These are phyloP conservation scores for Juglanconis sp. DNA, from an alignment of 2,329 filamentous ascomycete genomes.

Conservation along the genomic window DNA sequence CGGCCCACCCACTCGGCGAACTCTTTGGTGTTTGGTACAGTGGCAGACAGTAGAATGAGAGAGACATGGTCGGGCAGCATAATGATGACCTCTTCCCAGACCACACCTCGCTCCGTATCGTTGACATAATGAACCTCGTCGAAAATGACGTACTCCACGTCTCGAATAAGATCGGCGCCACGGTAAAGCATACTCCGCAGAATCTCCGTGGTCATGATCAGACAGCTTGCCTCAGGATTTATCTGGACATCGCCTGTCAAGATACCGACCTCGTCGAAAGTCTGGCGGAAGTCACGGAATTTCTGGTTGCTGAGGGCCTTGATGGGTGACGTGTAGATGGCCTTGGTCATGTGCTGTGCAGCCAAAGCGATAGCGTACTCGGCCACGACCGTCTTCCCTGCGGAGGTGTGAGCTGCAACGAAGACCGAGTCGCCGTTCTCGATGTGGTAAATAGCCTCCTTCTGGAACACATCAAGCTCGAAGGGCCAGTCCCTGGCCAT, in stretches of 20 bases:
- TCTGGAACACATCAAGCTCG: conserved; percentile 96
- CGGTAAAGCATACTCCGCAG: conserved; percentile 96
- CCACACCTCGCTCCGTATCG: conserved; percentile 89
- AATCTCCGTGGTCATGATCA: conserved; percentile 99
- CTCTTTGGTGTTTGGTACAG: conserved; percentile 94
- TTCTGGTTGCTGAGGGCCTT: conserved; percentile 99
- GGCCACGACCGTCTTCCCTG: conserved; percentile 95
- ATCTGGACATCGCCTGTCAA: conserved; percentile 98
- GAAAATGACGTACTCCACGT: conserved; percentile 98
- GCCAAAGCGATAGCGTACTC: conserved; percentile 97
- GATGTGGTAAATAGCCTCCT: conserved; percentile 95
- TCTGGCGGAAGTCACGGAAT: conserved; percentile 87
- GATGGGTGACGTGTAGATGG: conserved; percentile 98
- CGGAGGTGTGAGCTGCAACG: conserved; percentile 94
- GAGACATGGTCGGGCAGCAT: conserved; percentile 98
- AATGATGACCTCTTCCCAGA: conserved; percentile 99
- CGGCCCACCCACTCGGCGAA: conserved; percentile 98
- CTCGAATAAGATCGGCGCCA: conserved; percentile 90
- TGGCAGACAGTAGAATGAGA: conserved; percentile 89
- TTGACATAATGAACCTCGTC: conserved; percentile 99
- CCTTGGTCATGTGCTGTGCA: conserved; percentile 98
- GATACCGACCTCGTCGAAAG: conserved; percentile 94
- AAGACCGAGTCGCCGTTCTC: conserved; percentile 97
- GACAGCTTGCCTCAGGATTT: conserved; percentile 91
- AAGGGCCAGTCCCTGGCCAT: conserved; percentile 98